A percentile compares a stretch with the other conserved stretches of the same genome.
These are phyloP conservation scores for Backusella westeae DNA, from an alignment of 192 early-diverging fungal species.

Conservation along the genomic window DNA sequence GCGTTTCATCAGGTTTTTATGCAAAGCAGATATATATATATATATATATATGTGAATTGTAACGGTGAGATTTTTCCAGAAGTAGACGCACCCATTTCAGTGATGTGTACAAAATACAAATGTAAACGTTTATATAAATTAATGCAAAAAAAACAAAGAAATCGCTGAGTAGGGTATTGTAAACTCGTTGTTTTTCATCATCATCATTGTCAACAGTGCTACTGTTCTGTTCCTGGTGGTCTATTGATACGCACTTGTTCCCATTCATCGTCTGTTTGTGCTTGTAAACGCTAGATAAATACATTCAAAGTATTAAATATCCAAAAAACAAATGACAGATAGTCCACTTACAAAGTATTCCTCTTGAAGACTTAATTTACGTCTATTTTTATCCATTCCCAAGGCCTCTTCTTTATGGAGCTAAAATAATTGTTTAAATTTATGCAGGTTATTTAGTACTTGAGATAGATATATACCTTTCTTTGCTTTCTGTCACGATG, in stretches of 20 bases:
- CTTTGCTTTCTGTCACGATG: conserved; percentile 53
- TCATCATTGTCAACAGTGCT: background rate
- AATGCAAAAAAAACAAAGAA: background rate
- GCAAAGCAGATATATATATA: too few relatives aligned
- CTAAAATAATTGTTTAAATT: conserved; percentile 14
- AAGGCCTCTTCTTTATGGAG: conserved; percentile 57
- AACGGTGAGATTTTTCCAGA: too few relatives aligned
- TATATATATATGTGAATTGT: too few relatives aligned
- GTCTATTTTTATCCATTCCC: conserved; percentile 48
- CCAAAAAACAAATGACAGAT: too few relatives aligned
- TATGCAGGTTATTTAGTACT: background rate
- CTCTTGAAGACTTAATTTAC: conserved; percentile 67
- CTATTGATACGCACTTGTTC: conserved; percentile 28
- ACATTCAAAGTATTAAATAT: too few relatives aligned
- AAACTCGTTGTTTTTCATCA: background rate
- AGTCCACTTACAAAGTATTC: conserved; percentile 56
- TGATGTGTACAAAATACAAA: too few relatives aligned
- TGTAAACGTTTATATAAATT: background rate
- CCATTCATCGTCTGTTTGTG: conserved; percentile 25
- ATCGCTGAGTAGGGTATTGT: background rate
- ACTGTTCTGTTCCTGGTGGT: conserved; percentile 28
- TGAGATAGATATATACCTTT: conserved; percentile 16
- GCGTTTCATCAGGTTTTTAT: too few relatives aligned
- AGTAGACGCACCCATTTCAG: too few relatives aligned
- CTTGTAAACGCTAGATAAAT: conserved; percentile 29